phyloP scores from a whole-genome alignment of 129 eudicot genomes.

The Cynara cardunculus region DNA sequence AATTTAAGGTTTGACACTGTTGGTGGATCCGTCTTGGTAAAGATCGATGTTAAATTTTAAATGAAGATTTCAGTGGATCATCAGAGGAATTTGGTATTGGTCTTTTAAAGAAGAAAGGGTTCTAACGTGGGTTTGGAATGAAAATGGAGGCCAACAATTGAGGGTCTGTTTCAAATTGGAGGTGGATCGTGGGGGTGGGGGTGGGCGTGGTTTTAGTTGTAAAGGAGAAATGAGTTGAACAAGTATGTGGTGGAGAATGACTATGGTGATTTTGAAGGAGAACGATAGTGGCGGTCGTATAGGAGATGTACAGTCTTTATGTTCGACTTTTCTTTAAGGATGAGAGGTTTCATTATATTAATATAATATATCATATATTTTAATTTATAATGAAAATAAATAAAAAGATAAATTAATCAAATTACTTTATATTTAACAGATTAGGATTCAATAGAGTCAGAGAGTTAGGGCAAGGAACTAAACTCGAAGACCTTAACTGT shows the following conservation, averaged over 20 bases:
- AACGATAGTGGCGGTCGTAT: neutral
- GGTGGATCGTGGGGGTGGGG: neutral
- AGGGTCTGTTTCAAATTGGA: neutral
- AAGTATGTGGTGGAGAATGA: no score
- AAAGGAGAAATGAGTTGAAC: neutral
- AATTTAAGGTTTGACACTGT: neutral
- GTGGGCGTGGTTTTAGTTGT: neutral
- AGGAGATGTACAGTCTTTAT: neutral
- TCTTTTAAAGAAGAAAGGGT: neutral
- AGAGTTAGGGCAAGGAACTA: no score
- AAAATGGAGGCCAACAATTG: neutral
- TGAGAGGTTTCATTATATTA: neutral
- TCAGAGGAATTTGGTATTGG: neutral
- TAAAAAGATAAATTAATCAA: no score
- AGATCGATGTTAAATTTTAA: neutral
- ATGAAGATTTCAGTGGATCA: neutral
- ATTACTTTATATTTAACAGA: neutral
- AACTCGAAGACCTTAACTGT: no score
- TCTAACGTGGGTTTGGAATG: neutral
- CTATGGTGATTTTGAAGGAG: neutral
- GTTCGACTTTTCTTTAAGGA: no score
- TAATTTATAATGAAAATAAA: no score
- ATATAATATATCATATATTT: no score
- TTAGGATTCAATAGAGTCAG: neutral
- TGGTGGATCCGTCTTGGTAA: neutral